phyloP scores from a whole-genome alignment of 2,329 filamentous ascomycete species.

The Cercospora sojina region DNA sequence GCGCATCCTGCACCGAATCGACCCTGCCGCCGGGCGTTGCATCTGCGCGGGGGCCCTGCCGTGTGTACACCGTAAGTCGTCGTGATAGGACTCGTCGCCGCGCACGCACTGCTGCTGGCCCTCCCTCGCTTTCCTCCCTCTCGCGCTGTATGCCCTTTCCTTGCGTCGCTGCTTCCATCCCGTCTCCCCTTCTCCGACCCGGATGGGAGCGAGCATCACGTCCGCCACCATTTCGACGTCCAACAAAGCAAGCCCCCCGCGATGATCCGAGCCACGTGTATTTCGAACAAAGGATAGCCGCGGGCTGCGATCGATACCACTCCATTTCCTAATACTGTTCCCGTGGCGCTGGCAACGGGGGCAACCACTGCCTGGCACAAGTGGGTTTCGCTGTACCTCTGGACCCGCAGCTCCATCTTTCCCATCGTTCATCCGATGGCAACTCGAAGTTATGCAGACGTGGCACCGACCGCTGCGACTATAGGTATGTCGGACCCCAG shows the following conservation, averaged over 20 bases:
- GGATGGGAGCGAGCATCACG: not conserved
- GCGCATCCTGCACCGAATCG: slow-evolving; percentile 16
- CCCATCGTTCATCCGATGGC: slow-evolving; percentile 30
- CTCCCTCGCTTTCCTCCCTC: not conserved
- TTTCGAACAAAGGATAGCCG: slow-evolving; percentile 13
- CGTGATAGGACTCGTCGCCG: slow-evolving; percentile 16
- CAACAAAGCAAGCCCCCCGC: not conserved
- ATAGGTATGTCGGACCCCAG: slow-evolving; percentile 51
- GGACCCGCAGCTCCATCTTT: not conserved
- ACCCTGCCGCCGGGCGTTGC: slow-evolving; percentile 17
- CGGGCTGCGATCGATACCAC: not conserved
- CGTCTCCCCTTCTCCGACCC: slow-evolving; percentile 2
- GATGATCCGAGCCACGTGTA: slow-evolving; percentile 17
- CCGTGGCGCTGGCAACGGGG: slow-evolving; percentile 5
- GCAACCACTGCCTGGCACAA: not conserved
- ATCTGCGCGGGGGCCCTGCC: slow-evolving; percentile 17
- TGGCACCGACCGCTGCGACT: slow-evolving; percentile 39
- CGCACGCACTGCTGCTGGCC: not conserved
- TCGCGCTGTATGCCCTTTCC: not conserved
- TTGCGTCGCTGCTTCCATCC: not conserved
- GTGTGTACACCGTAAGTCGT: slow-evolving; percentile 27
- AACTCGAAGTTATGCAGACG: slow-evolving; percentile 38
- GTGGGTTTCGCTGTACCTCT: not conserved
- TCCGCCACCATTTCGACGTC: not conserved
- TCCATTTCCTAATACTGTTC: not conserved